A percentile compares a stretch with the other conserved stretches of the same genome.
These are phyloP conservation scores for Monilinia fructigena DNA, from an alignment of 2,329 filamentous ascomycete genomes.

Conservation along the genomic window DNA sequence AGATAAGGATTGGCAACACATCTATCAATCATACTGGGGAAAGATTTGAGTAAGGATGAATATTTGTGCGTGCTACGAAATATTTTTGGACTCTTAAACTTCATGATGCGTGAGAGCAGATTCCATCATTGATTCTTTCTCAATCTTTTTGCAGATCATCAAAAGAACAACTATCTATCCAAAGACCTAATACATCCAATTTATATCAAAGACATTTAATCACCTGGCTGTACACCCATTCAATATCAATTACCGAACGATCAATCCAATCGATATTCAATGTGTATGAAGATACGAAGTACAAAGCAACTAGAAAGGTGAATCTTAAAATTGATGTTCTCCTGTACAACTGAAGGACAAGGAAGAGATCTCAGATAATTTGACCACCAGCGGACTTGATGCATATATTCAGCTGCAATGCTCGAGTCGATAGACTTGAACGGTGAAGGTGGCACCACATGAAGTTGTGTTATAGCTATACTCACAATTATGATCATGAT, in stretches of 20 bases:
- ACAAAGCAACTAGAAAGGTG: background rate
- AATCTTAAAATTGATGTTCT: no score
- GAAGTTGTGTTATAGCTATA: background rate
- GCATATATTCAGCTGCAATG: background rate
- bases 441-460: background rate
- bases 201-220: slow-evolving; percentile 8
- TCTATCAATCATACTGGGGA: background rate
- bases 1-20: background rate
- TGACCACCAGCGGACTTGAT: no score
- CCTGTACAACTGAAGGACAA: background rate
- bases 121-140: background rate
- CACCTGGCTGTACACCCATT: background rate
- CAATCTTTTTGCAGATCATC: background rate
- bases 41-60: background rate
- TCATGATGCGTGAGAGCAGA: background rate
- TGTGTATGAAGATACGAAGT: background rate
- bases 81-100: background rate
- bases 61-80: background rate
- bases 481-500: no score
- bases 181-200: slow-evolving; percentile 6
- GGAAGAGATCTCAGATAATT: background rate
- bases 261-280: background rate
- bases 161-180: background rate
- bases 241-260: no score
- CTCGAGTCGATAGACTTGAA: no score